Evolutionary conservation across 805 yeast genomes (phyloP), one percentile per base, ranked within the genome.

Genomic region (Cyberlindnera galapagoensis): DNA sequence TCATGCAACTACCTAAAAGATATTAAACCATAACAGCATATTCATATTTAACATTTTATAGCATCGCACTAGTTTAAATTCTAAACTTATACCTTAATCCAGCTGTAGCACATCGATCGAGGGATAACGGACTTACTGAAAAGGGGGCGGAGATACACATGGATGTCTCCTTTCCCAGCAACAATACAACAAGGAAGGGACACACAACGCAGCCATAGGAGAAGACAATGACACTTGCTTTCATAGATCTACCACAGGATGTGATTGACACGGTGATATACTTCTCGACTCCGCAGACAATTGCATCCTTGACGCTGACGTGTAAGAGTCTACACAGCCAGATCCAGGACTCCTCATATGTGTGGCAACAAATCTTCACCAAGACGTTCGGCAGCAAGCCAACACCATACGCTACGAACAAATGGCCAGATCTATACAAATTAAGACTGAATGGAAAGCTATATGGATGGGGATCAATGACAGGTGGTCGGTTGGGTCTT

Each of bases 371-470:
- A 27, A 46, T 74, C 34, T 74, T 60, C 46, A 42, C 51, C 12
- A 62, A 62, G 40, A 59, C 65, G 10, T 77, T 72, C 52, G 68
- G 67, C 6, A 44, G 56, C 6, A 62, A 60, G 26, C 65, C 69
- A 6, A 59, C 61, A 7, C 70, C 76, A 1, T 51, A 57, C 24
- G 51, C 64, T 0, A 42, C 47, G 20, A 55, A 54, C 44, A 65
- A 67, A 42, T 76, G 81, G 82, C 65, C 68, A 1, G 63, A 63
- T 15, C 41, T 73, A 24, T 74, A 64, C 51, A 45, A 52, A 13
- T 31, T 60, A 19, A 54, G 81, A 22, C 43, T 56, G 4, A 38
- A 46, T 7, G 67, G 69, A 7, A 49, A 60, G 23, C 39, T 76
- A 4, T 63, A 55, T 36, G 66, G 77, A 0, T 74, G 83, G 83